Base-by-base conservation (phyloP, 106 monocot genomes). In the Dioscorea zingiberensis region DNA sequence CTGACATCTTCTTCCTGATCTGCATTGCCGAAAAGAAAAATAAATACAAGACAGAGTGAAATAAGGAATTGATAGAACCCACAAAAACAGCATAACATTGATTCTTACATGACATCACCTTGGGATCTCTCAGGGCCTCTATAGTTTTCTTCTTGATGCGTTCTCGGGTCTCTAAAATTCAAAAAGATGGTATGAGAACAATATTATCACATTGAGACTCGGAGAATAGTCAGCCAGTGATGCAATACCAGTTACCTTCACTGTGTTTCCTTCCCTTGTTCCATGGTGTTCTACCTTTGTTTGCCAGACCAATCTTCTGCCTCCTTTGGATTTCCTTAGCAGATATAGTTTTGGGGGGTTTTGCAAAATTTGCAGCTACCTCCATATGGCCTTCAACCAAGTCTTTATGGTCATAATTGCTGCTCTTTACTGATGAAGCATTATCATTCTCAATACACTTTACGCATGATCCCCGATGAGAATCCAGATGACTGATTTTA, bases 61-160 rank as follows among this genome's bases (percentile, higher is more conserved):
- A 51, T 18, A 51, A 18, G 14, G 13, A 51, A 16, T 19, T 18
- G 19, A 51, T 4, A 51, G 2, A 18, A 8, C 51, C 7, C 51
- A 51, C 18, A 51, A 19, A 51, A n/a, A n/a, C n/a, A n/a, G n/a
- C n/a, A 74, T 54, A 45, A 55, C 68, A 79, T 61, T 72, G 68
- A 68, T 83, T 84, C 85, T 88, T 85, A 82, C 88, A 88, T 79
- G 83, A 78, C 80, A 83, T 88, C 85, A 93, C 93, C 93, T 93
- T 89, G 77, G 88, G 93, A 46, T 88, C 78, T 59, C 85, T 93
- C 71, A 93, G 67, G 55, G 85, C 88, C 57, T 93, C 93, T 59
- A 83, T 81, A 28, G 93, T 93, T 67, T 78, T 78, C 73, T 67
- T 71, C 69, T 67, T 88, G 71, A 93, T 93, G 70, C 63, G 85